Base-by-base conservation (phyloP, 768 basidiomycete species). In the Pisolithus albus region DNA sequence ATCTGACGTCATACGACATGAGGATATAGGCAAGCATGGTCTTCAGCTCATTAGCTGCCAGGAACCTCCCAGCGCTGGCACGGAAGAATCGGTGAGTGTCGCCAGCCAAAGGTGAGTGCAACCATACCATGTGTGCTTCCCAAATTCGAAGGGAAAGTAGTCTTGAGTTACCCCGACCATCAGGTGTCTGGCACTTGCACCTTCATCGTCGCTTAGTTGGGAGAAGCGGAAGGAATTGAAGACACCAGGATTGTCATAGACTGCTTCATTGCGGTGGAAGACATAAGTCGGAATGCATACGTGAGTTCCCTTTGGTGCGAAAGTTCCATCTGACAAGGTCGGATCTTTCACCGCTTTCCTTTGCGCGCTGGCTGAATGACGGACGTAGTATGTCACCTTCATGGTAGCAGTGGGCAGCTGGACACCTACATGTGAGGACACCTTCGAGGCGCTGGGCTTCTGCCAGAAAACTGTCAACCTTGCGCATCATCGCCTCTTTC, bases 211-310 rank as follows among this genome's bases (percentile, higher is more conserved):
- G 42, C 65, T 56, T 55, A 70, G 63, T 11, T 68, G 59, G 0
- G 69, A 63, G 56, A 79, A 82, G 2, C 81, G 75, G 62, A 77
- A 79, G 0, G 74, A 73, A 34, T 79, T 69, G 53, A 83, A 76
- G 4, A 50, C 53, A 0, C 62, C 21, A 0, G 75, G 53, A 36
- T 72, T 61, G 1, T 67, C 54, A 43, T 76, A 75, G 4, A 54
- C 5, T 7, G 28, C 39, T 7, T 51, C 38, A 15, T 65, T 58
- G 3, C 28, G 52, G 40, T 68, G 66, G 0, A 61, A 38, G 7
- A 59, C 60, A 15, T 50, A 47, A 1, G 60, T 28, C 3, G 69
- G 56, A 11, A 58, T 60, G 1, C 59, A 28, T 6, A 73, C 24
- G 21, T 55, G 46, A 23, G 63, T 63, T 7, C 70, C 73, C 26